Base-by-base conservation (phyloP, 1,284 basidiomycete genomes). In the Fistulinella cinereoalba region DNA sequence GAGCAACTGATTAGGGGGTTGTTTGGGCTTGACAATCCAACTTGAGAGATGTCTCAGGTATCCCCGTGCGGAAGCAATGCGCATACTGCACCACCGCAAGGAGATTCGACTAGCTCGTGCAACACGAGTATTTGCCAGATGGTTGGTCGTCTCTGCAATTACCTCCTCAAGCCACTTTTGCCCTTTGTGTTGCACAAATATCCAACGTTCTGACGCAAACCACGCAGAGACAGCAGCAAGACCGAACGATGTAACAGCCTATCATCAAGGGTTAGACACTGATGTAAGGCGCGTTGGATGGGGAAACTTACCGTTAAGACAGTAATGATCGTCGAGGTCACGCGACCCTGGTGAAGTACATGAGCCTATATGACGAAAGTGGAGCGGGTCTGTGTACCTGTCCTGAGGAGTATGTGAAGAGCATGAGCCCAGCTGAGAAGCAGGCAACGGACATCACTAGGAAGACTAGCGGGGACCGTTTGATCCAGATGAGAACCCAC, bases 151-250 rank as follows among this genome's bases (percentile, higher is more conserved):
- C 47, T 85, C 81, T 25, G 68, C 62, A 25, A 88, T 69, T 5
- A 82, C 77, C 56, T 87, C 85, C 46, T 73, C 76, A 3, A 89
- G 77, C 85, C 86, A 88, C 60, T 84, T 85, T 52, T 77, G 75
- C 8, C 86, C 87, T 40, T 77, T 76, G 59, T 87, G 83, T 4
- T 72, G 74, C 25, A 75, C 69, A 64, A 83, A 89, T 23, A 80
- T 75, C 76, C 79, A 85, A 8, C 85, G 78, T 58, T 89, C 87
- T 7, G 81, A 81, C 2, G 79, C 76, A 60, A 89, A 88, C 87
- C 86, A 89, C 1, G 77, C 70, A 0, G 83, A 88, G 16, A 89
- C 86, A 10, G 84, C 85, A n/a, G 76, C 71, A n/a, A 89, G 76
- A 40, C 86, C 86, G 50, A 85, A 84, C 22, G 82, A 86, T 15